These are phyloP conservation scores for Toxicodendron radicans DNA, from an alignment of 345 rosid genomes.

Conservation along the genomic window DNA sequence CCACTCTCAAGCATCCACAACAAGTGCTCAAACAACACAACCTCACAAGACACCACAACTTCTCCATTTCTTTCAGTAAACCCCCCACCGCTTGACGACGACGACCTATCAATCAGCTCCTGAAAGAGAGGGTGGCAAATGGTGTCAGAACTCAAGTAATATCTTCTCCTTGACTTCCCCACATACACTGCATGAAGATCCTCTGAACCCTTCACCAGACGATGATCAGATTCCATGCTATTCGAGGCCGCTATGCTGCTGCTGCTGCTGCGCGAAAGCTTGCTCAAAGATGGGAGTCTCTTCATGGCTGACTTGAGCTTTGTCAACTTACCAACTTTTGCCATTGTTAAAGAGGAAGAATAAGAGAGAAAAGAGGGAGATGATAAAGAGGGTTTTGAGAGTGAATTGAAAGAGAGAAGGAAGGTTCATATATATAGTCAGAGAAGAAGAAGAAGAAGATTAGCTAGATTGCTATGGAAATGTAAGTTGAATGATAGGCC, in stretches of 20 bases:
- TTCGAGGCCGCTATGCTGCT: conserved; percentile 18
- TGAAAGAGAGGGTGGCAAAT: conserved; percentile 78
- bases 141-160: conserved; percentile 53
- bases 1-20: conserved; percentile 82
- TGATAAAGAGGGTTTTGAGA: neutral
- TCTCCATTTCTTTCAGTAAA: conserved; percentile 25
- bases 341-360: conserved; percentile 44
- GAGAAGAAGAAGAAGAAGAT: neutral
- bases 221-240: conserved; percentile 5
- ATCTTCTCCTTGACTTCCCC: conserved; percentile 82
- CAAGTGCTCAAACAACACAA: conserved; percentile 90
- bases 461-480: too few relatives aligned
- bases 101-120: conserved; percentile 64
- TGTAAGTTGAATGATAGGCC: conserved; percentile 39
- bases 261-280: conserved; percentile 35
- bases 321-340: conserved; percentile 65
- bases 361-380: neutral
- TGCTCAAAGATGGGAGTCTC: conserved; percentile 78
- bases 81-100: conserved; percentile 13
- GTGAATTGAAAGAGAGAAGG: conserved; percentile 26
- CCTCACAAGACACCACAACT: conserved; percentile 76
- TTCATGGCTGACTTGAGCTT: conserved; percentile 90
- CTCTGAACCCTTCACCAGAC: neutral
- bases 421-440: conserved; percentile 35
- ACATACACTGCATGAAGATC: conserved; percentile 71